A percentile compares a stretch with the other conserved stretches of the same genome.
Conservation (phyloP, 345 rosid species). For the Iberis pinnata region DNA sequence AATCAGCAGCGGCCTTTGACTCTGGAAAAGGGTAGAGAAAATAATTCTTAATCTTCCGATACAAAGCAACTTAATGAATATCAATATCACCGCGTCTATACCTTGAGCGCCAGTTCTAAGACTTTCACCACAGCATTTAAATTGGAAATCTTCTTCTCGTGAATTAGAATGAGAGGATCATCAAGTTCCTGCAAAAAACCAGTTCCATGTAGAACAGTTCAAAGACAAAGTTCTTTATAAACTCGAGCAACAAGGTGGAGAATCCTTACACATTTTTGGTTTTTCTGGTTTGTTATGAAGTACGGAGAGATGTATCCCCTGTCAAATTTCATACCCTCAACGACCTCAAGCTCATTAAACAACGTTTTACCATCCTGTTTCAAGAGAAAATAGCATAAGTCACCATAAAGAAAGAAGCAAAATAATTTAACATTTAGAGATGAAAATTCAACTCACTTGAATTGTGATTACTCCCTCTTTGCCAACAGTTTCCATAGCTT, state of each 20-base stretch:
- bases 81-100: slow-evolving; percentile 17
- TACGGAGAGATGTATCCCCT: slow-evolving; percentile 96
- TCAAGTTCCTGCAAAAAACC: slow-evolving; percentile 65
- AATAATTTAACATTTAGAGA: background rate
- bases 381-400: slow-evolving; percentile 5
- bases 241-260: slow-evolving; percentile 5
- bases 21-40: slow-evolving; percentile 38
- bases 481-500: slow-evolving; percentile 98
- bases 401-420: background rate
- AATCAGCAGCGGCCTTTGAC: slow-evolving; percentile 76
- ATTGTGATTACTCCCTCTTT: slow-evolving; percentile 98
- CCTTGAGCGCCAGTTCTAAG: slow-evolving; percentile 87
- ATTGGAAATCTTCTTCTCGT: slow-evolving; percentile 90
- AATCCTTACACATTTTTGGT: slow-evolving; percentile 83
- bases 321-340: slow-evolving; percentile 98
- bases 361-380: slow-evolving; percentile 92
- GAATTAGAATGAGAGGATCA: slow-evolving; percentile 89
- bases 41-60: background rate
- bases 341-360: slow-evolving; percentile 84
- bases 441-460: slow-evolving; percentile 44
- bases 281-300: slow-evolving; percentile 80
- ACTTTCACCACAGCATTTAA: slow-evolving; percentile 76
- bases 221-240: background rate
- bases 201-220: slow-evolving; percentile 8
- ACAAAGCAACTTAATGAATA: background rate